phyloP scores from a whole-genome alignment of 768 basidiomycete species.

The Suillus bovinus region DNA sequence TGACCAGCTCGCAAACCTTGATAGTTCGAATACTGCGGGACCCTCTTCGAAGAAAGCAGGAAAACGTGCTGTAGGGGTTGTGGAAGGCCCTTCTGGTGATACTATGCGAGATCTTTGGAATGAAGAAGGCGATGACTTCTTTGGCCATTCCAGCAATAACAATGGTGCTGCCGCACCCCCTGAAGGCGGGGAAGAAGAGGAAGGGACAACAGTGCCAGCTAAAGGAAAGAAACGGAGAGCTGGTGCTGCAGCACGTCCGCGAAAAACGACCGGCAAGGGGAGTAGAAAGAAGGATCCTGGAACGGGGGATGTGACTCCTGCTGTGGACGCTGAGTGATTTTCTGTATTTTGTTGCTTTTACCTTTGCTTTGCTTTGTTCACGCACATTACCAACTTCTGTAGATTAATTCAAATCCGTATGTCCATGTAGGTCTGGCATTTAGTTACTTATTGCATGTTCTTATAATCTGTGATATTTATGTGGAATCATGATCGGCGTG shows the following conservation, averaged over 20 bases:
- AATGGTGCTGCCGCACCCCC: slow-evolving; percentile 13
- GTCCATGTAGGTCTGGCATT: slow-evolving; percentile 22
- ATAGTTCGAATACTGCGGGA: slow-evolving; percentile 42
- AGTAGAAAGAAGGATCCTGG: slow-evolving; percentile 32
- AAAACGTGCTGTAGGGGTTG: slow-evolving; percentile 35
- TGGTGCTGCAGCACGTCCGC: slow-evolving; percentile 23
- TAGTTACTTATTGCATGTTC: slow-evolving; percentile 24
- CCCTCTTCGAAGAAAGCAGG: slow-evolving; percentile 37
- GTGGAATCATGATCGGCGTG: slow-evolving; percentile 1
- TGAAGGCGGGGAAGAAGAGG: slow-evolving; percentile 34
- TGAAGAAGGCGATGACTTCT: slow-evolving; percentile 87
- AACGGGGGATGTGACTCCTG: slow-evolving; percentile 24
- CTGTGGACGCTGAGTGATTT: slow-evolving; percentile 29
- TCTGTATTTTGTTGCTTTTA: slow-evolving; percentile 14
- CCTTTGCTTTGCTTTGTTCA: slow-evolving; percentile 13
- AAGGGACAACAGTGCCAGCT: slow-evolving; percentile 22
- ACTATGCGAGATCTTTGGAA: slow-evolving; percentile 73
- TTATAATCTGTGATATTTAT: slow-evolving; percentile 24
- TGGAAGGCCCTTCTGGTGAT: slow-evolving; percentile 35
- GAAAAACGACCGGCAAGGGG: slow-evolving; percentile 34
- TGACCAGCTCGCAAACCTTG: slow-evolving; percentile 81
- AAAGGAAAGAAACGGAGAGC: slow-evolving; percentile 38
- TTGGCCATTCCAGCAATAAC: slow-evolving; percentile 53
- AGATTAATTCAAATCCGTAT: slow-evolving; percentile 33
- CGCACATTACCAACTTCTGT: slow-evolving; percentile 24